phyloP scores from a whole-genome alignment of 1,284 basidiomycete species.

The Neonothopanus nambi region DNA sequence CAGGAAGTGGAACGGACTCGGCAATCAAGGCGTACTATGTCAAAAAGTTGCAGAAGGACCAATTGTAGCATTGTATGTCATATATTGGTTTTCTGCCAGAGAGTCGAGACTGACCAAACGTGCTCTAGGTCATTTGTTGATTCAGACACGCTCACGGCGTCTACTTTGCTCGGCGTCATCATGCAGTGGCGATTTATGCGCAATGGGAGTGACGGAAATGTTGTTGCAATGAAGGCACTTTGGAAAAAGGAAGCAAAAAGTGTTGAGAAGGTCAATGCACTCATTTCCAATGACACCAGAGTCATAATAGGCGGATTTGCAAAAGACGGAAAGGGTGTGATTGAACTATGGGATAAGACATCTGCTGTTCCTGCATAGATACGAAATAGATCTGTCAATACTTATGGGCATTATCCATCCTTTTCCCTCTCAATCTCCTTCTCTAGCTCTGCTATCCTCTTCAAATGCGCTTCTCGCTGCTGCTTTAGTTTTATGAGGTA shows the following conservation, averaged over 20 bases:
- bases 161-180: constrained; percentile 61
- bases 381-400: neutral
- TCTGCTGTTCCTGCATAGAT: neutral
- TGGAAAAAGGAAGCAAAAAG: constrained; percentile 45
- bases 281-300: constrained; percentile 44
- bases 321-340: constrained; percentile 54
- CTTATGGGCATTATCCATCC: constrained; percentile 15
- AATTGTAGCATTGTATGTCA: constrained; percentile 64
- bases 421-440: constrained; percentile 37
- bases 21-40: constrained; percentile 41
- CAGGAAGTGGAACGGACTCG: constrained; percentile 73
- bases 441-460: constrained; percentile 59
- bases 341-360: constrained; percentile 52
- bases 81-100: no score
- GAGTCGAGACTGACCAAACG: neutral
- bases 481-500: constrained; percentile 55
- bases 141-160: constrained; percentile 46
- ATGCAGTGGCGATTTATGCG: constrained; percentile 43
- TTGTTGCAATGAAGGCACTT: constrained; percentile 33
- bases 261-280: constrained; percentile 62
- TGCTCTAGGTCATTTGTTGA: constrained; percentile 49
- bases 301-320: constrained; percentile 62
- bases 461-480: constrained; percentile 50
- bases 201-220: constrained; percentile 32
- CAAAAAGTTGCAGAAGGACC: constrained; percentile 66